A percentile compares a stretch with the other conserved stretches of the same genome.
phyloP scores from a whole-genome alignment of 495 filamentous ascomycete species.

The Penicillium roqueforti region DNA sequence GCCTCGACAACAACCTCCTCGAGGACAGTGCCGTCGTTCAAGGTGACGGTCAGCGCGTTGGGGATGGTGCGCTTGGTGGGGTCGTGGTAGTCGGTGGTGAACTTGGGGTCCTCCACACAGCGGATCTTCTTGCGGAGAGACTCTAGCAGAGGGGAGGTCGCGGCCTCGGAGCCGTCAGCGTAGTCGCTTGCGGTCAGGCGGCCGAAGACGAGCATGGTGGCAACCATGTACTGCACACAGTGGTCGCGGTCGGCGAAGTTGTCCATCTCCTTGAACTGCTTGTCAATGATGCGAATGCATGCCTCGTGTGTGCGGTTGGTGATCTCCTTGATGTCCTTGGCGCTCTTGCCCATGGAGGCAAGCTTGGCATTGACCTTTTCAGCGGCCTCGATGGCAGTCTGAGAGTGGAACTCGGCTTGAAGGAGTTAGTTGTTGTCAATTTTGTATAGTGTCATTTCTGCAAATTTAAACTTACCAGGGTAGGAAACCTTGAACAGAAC shows the following conservation, averaged over 20 bases:
- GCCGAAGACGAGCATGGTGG: constrained; percentile 90
- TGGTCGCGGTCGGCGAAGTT: constrained; percentile 99
- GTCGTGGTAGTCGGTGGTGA: constrained; percentile 92
- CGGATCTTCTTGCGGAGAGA: constrained; percentile 84
- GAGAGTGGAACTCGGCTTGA: constrained; percentile 92
- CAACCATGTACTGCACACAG: constrained; percentile 98
- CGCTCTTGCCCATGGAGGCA: constrained; percentile 79
- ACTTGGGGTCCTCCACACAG: constrained; percentile 93
- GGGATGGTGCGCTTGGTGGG: constrained; percentile 88
- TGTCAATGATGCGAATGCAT: constrained; percentile 98
- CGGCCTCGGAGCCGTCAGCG: constrained; percentile 83
- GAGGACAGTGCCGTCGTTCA: constrained; percentile 92
- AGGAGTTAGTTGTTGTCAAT: constrained; percentile 2
- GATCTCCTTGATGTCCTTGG: constrained; percentile 88
- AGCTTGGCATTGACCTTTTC: constrained; percentile 81
- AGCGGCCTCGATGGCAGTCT: constrained; percentile 94
- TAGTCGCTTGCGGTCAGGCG: constrained; percentile 91
- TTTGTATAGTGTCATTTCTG: neutral
- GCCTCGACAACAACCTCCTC: constrained; percentile 93
- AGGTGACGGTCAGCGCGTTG: constrained; percentile 87
- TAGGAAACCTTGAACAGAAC: constrained; percentile 99
- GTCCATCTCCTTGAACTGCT: constrained; percentile 99
- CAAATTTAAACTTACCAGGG: constrained; percentile 56
- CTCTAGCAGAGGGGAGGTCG: constrained; percentile 84
- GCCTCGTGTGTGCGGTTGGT: constrained; percentile 97